phyloP scores from a whole-genome alignment of 2,329 filamentous ascomycete genomes.

The Aureobasidium vineae region DNA sequence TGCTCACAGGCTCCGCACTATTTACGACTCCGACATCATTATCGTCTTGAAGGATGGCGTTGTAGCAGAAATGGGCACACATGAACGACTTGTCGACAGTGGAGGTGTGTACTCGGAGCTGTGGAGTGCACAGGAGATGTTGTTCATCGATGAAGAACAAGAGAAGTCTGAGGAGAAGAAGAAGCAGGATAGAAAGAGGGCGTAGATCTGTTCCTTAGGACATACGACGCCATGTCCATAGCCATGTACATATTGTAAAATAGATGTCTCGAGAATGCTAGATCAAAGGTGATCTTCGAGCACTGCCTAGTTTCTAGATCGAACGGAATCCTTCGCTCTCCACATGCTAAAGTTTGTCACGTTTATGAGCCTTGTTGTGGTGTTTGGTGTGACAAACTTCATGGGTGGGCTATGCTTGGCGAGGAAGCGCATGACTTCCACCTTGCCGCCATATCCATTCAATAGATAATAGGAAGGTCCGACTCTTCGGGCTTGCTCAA shows the following conservation, averaged over 20 bases:
- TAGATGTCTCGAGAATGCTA: not conserved
- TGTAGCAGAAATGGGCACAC: slow-evolving; percentile 87
- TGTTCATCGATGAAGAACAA: slow-evolving; percentile 38
- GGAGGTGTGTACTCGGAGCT: slow-evolving; percentile 83
- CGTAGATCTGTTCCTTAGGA: not conserved
- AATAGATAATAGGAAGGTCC: not conserved
- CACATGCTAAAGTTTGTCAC: not conserved
- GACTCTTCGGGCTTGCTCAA: not conserved
- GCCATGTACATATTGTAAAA: slow-evolving; percentile 24
- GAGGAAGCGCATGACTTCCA: slow-evolving; percentile 5
- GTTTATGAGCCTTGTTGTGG: rapidly evolving
- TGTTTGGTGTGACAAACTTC: not conserved
- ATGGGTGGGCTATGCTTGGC: not conserved
- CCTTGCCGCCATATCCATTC: not conserved
- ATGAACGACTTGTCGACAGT: slow-evolving; percentile 74
- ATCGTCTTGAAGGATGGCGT: slow-evolving; percentile 81
- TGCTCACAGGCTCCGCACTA: slow-evolving; percentile 86
- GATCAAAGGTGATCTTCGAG: not conserved
- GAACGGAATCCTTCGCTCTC: slow-evolving; percentile 5
- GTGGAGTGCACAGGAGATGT: slow-evolving; percentile 64
- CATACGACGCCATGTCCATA: not conserved
- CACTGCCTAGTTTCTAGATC: slow-evolving; percentile 1
- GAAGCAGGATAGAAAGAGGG: slow-evolving; percentile 8
- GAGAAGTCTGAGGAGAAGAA: slow-evolving; percentile 28
- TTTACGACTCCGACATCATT: slow-evolving; percentile 88